Conservation (phyloP, 2,329 filamentous ascomycete species). For the Westerdykella aurantiaca region DNA sequence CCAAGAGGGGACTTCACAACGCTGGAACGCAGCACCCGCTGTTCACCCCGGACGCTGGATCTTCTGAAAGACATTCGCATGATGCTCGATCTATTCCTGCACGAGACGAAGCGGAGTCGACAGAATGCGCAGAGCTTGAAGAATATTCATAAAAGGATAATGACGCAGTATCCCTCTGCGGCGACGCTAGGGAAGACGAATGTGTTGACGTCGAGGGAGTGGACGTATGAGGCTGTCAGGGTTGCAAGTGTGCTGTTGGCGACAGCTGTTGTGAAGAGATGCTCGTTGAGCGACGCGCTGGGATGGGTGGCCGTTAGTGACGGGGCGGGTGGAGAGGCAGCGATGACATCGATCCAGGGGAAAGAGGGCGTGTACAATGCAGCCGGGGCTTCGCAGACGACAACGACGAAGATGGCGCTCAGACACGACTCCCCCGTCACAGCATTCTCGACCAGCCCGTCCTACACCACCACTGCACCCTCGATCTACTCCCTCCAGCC, state of each 20-base stretch:
- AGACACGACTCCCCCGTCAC: conserved; percentile 18
- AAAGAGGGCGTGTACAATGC: background rate
- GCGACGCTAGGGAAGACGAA: conserved; percentile 9
- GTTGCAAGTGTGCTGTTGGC: conserved; percentile 29
- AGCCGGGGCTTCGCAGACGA: background rate
- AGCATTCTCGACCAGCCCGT: conserved; percentile 10
- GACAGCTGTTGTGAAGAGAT: conserved; percentile 22
- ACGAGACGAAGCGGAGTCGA: conserved; percentile 15
- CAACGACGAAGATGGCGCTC: too few relatives aligned
- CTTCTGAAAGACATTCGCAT: conserved; percentile 24
- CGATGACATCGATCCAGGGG: background rate
- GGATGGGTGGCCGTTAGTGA: conserved; percentile 5
- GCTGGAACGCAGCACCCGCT: conserved; percentile 17
- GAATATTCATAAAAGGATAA: conserved; percentile 18
- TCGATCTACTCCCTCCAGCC: conserved; percentile 7
- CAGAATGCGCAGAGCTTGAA: conserved; percentile 13
- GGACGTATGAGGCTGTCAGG: conserved; percentile 35
- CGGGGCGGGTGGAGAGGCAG: background rate
- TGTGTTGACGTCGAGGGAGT: conserved; percentile 15
- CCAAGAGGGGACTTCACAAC: conserved; percentile 25
- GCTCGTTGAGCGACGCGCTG: conserved; percentile 26
- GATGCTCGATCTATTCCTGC: conserved; percentile 28
- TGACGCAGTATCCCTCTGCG: conserved; percentile 11
- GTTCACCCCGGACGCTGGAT: conserved; percentile 10
- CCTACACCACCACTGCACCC: conserved; percentile 9